A percentile compares a stretch with the other conserved stretches of the same genome.
Evolutionary conservation across 306 rosid species (phyloP).

Genomic region (Cotoneaster glaucophyllus): DNA sequence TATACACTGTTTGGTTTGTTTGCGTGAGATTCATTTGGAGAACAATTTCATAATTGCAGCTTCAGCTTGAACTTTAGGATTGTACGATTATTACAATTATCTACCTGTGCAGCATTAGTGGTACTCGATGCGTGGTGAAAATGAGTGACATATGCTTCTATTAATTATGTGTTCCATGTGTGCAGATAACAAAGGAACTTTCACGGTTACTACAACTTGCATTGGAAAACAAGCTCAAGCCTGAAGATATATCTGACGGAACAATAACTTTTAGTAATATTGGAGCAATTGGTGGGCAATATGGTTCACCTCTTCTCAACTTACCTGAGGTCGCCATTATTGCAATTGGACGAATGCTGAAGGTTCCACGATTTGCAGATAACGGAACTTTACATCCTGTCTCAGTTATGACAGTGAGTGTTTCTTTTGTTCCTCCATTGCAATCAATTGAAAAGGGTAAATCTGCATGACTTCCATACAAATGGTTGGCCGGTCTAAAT

Average conservation of each 20-base stretch:
- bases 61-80: neutral
- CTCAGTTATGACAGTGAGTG: slow-evolving; percentile 78
- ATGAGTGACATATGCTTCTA: neutral
- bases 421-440: neutral
- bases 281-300: slow-evolving; percentile 94
- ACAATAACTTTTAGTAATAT: slow-evolving; percentile 85
- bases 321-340: slow-evolving; percentile 89
- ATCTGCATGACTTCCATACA: neutral
- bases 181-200: slow-evolving; percentile 80
- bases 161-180: neutral
- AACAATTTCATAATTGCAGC: neutral
- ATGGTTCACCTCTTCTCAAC: slow-evolving; percentile 88
- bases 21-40: neutral
- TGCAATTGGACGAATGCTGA: slow-evolving; percentile 83
- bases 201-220: slow-evolving; percentile 77
- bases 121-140: neutral
- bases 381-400: slow-evolving; percentile 66
- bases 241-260: slow-evolving; percentile 70
- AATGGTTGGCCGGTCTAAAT: neutral
- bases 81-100: neutral
- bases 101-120: neutral
- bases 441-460: neutral
- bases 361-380: slow-evolving; percentile 52
- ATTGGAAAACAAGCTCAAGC: slow-evolving; percentile 67
- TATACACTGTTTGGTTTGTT: neutral